These are phyloP conservation scores for Ophiostoma sp. DNA, from an alignment of 2,329 filamentous ascomycete species.

Conservation along the genomic window DNA sequence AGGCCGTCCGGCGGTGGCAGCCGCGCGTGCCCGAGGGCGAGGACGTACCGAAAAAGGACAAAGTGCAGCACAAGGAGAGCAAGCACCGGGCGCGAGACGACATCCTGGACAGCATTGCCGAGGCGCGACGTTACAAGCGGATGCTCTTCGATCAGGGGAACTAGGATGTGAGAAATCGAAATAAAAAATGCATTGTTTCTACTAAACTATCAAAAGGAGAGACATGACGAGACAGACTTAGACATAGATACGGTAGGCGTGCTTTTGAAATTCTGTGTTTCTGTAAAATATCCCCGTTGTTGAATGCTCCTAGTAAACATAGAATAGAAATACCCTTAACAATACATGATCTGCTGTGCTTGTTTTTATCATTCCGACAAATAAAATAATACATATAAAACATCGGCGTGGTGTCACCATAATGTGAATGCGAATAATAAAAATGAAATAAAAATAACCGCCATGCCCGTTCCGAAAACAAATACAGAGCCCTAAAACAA, in stretches of 20 bases:
- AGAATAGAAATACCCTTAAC: not conserved
- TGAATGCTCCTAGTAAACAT: not conserved
- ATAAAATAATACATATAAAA: not conserved
- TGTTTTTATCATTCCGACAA: not conserved
- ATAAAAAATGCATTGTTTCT: not conserved
- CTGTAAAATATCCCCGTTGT: not conserved
- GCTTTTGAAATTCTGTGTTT: not conserved
- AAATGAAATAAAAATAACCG: not conserved
- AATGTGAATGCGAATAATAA: not conserved
- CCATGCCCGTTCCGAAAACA: not conserved
- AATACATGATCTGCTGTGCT: too few relatives aligned
- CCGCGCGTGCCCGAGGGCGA: constrained; percentile 44
- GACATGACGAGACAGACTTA: not conserved
- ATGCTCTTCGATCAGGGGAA: constrained; percentile 32
- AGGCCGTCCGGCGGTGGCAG: constrained; percentile 82
- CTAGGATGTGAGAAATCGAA: not conserved
- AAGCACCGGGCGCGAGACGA: constrained; percentile 83
- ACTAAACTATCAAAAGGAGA: not conserved
- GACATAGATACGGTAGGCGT: not conserved
- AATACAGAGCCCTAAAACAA: not conserved
- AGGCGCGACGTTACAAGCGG: constrained; percentile 80
- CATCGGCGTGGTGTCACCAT: not conserved
- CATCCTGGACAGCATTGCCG: constrained; percentile 91
- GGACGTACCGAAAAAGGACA: not conserved
- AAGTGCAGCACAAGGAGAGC: constrained; percentile 58